Percentiles rank a stretch among this genome's conserved stretches.
phyloP scores from a whole-genome alignment of 306 rosid genomes.

The Vigna hirtella region DNA sequence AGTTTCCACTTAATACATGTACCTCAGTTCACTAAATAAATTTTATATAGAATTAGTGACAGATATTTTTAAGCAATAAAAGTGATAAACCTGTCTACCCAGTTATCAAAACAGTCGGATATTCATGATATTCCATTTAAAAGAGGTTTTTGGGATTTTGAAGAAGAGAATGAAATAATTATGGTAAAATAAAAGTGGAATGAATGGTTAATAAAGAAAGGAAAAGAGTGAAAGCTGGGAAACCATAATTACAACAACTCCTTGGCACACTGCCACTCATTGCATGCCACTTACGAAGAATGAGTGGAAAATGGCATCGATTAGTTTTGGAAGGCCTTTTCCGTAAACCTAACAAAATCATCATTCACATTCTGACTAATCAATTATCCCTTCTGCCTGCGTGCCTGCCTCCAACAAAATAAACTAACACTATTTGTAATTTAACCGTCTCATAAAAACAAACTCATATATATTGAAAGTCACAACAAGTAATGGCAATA shows the following conservation, averaged over 20 bases:
- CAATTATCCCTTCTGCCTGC: not conserved
- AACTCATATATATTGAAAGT: too few relatives aligned
- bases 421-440: too few relatives aligned
- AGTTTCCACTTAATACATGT: not conserved
- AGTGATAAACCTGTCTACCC: not conserved
- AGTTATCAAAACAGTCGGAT: too few relatives aligned
- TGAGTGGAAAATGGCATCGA: conserved; percentile 37
- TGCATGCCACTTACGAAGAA: conserved; percentile 35
- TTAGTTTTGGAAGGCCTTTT: conserved; percentile 43
- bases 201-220: conserved; percentile 8
- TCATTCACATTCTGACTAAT: conserved; percentile 38
- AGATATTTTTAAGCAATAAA: not conserved
- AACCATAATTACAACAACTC: conserved; percentile 22
- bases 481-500: too few relatives aligned
- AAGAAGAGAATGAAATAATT: not conserved
- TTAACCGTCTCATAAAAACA: too few relatives aligned
- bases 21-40: not conserved
- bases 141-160: not conserved
- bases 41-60: not conserved
- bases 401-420: not conserved
- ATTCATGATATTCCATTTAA: too few relatives aligned
- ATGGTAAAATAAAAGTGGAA: not conserved
- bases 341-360: conserved; percentile 66
- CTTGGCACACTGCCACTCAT: conserved; percentile 34
- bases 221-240: conserved; percentile 24